These are phyloP conservation scores for Thalassia testudinum DNA, from an alignment of 116 monocot genomes.

Conservation along the genomic window DNA sequence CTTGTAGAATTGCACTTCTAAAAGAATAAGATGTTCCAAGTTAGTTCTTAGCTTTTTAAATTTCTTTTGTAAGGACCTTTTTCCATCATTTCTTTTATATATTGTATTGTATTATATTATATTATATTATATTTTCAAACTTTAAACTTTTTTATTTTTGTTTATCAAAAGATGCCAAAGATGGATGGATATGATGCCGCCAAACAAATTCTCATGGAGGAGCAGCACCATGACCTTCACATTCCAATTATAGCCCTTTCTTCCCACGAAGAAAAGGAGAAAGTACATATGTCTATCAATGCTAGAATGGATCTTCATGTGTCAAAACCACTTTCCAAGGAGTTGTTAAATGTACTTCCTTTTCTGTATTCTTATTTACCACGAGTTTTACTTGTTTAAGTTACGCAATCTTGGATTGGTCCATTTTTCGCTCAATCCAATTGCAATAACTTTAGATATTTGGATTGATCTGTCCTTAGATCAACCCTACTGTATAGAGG, in stretches of 20 bases:
- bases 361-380: too few relatives aligned
- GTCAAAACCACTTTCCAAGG: slow-evolving; percentile 38
- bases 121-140: background rate
- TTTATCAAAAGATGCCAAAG: slow-evolving; percentile 47
- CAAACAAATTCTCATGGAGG: slow-evolving; percentile 42
- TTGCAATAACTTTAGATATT: too few relatives aligned
- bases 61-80: background rate
- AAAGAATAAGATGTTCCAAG: background rate
- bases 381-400: too few relatives aligned
- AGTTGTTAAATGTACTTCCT: too few relatives aligned
- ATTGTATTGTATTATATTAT: background rate
- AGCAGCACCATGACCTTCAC: slow-evolving; percentile 35
- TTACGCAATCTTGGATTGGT: too few relatives aligned
- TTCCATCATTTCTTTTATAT: background rate
- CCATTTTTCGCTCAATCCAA: too few relatives aligned
- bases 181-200: slow-evolving; percentile 92
- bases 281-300: slow-evolving; percentile 16
- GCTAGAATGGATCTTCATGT: slow-evolving; percentile 68
- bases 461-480: too few relatives aligned
- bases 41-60: background rate
- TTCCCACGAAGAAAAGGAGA: slow-evolving; percentile 31
- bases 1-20: background rate
- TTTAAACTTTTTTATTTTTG: background rate
- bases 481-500: too few relatives aligned
- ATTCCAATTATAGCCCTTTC: slow-evolving; percentile 69